Conservation (phyloP, 176 grass and related monocot species). For the Pharus latifolius region DNA sequence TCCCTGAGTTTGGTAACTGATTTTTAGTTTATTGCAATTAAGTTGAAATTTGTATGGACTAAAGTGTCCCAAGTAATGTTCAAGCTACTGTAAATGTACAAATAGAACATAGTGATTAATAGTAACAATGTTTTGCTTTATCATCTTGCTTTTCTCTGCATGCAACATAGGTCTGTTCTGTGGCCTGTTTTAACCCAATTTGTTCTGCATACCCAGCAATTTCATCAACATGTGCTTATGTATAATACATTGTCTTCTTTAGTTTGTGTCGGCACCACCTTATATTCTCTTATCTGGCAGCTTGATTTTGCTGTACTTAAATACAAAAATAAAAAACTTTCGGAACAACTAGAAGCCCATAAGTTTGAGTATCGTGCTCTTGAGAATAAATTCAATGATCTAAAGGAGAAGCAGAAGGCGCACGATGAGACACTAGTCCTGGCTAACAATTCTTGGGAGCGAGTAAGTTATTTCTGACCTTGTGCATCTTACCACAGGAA, state of each 20-base stretch:
- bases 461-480: constrained; percentile 26
- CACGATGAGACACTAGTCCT: constrained; percentile 39
- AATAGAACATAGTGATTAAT: too few relatives aligned
- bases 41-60: not conserved
- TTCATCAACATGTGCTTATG: too few relatives aligned
- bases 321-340: constrained; percentile 91
- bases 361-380: constrained; percentile 62
- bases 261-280: constrained; percentile 5
- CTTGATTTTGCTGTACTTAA: constrained; percentile 76
- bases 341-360: constrained; percentile 79
- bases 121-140: too few relatives aligned
- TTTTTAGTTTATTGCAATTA: not conserved
- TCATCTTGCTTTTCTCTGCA: too few relatives aligned
- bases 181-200: too few relatives aligned
- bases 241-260: not conserved
- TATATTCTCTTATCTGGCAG: constrained; percentile 24
- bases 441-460: constrained; percentile 63
- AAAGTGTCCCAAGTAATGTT: not conserved
- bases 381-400: constrained; percentile 64
- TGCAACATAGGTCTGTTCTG: too few relatives aligned
- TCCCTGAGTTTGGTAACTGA: too few relatives aligned
- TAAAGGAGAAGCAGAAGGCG: constrained; percentile 54
- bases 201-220: too few relatives aligned
- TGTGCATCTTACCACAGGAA: not conserved
- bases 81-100: too few relatives aligned